Evolutionary conservation across 768 basidiomycete species (phyloP), one percentile per base, ranked within the genome.

Genomic region (Lactarius tabidus): DNA sequence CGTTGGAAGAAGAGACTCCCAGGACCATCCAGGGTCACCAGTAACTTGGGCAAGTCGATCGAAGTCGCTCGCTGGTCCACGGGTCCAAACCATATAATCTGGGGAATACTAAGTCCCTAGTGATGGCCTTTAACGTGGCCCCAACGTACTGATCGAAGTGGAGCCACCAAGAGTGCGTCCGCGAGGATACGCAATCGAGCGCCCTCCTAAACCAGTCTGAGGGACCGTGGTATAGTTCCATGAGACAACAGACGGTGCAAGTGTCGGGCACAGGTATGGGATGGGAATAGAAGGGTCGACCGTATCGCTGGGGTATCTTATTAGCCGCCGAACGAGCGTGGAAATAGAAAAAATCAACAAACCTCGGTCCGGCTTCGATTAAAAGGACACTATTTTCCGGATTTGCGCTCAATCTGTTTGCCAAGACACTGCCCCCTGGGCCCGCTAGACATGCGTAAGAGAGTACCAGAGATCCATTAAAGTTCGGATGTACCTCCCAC

Each of bases 161-260:
- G 69, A 59, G 4, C 70, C 71, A 9, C 71, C 71, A 2, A 71
- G 56, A 6, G 62, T 38, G 14, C 39, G 41, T 38, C 71, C 71
- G 23, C 71, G 62, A 26, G 71, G 67, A 35, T 70, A 71, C 26
- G 48, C 36, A 10, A 71, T 35, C 8, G 57, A 15, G 9, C 71
- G 39, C 14, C 59, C 57, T 33, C 57, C 35, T 43, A 69, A 53
- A 17, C 65, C 68, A 1, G 62, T 14, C 48, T 70, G 71, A 6
- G 65, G 55, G 20, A 60, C 60, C 1, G 70, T 70, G 12, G 70
- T 70, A 48, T 67, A 70, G 56, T 71, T 71, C 71, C 70, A 71
- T 48, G 61, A 54, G 17, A 66, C 48, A 45, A 58, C 26, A 23
- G 67, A 62, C 38, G 65, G 60, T 15, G 60, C 41, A 20, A 66